phyloP scores from a whole-genome alignment of 306 rosid genomes.

The Potentilla sterilis region DNA sequence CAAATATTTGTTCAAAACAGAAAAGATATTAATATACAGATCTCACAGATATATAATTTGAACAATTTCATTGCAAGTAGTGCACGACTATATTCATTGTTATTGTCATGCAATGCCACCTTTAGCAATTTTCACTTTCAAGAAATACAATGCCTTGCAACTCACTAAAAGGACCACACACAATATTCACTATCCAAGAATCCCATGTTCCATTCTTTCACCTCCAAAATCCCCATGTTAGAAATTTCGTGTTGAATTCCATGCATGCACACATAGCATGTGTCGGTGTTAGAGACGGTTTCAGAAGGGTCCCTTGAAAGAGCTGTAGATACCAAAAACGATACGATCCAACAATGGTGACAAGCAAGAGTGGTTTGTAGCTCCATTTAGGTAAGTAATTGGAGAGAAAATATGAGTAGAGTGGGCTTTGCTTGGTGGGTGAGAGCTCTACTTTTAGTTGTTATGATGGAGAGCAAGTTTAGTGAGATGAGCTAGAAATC shows the following conservation, averaged over 20 bases:
- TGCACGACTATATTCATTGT: background rate
- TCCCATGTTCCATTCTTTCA: background rate
- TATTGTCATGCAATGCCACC: background rate
- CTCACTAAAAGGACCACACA: background rate
- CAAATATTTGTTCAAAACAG: background rate
- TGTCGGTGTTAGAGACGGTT: slow-evolving; percentile 1
- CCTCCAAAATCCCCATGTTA: background rate
- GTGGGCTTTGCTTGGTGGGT: slow-evolving; percentile 3
- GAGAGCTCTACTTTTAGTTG: background rate
- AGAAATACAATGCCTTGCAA: slow-evolving; percentile 1
- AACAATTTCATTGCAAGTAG: too few species aligned
- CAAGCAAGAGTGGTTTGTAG: slow-evolving; percentile 25
- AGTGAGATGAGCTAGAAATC: slow-evolving; percentile 20
- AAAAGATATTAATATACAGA: too few species aligned
- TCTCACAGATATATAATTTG: too few species aligned
- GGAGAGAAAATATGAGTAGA: slow-evolving; percentile 29
- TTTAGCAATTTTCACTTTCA: background rate
- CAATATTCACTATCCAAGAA: background rate
- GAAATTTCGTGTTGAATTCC: background rate
- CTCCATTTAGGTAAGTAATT: slow-evolving; percentile 33
- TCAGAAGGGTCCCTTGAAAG: slow-evolving; percentile 17
- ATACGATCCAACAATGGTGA: slow-evolving; percentile 40
- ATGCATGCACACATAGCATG: background rate
- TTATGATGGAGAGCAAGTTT: slow-evolving; percentile 15
- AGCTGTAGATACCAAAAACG: slow-evolving; percentile 25